phyloP scores from a whole-genome alignment of 2,329 filamentous ascomycete genomes.

The Aspergillus eucalypticola region DNA sequence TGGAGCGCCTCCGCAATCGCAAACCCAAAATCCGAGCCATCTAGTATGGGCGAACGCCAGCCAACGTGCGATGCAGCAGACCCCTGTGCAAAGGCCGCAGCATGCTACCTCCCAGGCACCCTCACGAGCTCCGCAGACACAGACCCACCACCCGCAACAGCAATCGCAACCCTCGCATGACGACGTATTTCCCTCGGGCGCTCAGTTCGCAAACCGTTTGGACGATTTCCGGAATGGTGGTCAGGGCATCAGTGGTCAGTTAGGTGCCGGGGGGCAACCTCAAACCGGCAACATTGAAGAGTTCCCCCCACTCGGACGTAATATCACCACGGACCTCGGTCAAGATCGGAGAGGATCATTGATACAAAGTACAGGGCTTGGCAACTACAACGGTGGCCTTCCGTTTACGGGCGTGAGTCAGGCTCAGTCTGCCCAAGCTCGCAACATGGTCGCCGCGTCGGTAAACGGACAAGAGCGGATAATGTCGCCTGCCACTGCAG shows the following conservation, averaged over 20 bases:
- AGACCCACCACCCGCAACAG: slow-evolving; percentile 43
- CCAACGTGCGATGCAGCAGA: slow-evolving; percentile 55
- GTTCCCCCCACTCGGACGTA: slow-evolving; percentile 61
- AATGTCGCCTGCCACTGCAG: slow-evolving; percentile 36
- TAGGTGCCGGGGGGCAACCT: slow-evolving; percentile 52
- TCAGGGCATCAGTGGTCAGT: slow-evolving; percentile 55
- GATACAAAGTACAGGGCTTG: slow-evolving; percentile 52
- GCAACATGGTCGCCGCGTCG: slow-evolving; percentile 31
- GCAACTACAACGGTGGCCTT: slow-evolving; percentile 41
- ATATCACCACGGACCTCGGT: slow-evolving; percentile 51
- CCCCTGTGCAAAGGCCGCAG: slow-evolving; percentile 55
- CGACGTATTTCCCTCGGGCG: slow-evolving; percentile 48
- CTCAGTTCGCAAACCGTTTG: slow-evolving; percentile 53
- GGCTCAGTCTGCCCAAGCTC: slow-evolving; percentile 37
- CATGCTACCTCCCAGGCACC: slow-evolving; percentile 46
- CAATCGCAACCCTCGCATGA: slow-evolving; percentile 51
- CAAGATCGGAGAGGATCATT: slow-evolving; percentile 53
- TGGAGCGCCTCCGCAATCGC: slow-evolving; percentile 57
- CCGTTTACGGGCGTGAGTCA: slow-evolving; percentile 47
- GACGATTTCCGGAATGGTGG: slow-evolving; percentile 61
- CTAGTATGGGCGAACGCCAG: slow-evolving; percentile 60
- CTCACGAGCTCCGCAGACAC: slow-evolving; percentile 43
- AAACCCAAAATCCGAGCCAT: slow-evolving; percentile 53
- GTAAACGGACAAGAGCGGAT: slow-evolving; percentile 45
- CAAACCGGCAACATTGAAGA: slow-evolving; percentile 61